Percentiles rank a stretch among this genome's conserved stretches.
Evolutionary conservation across 2,329 filamentous ascomycete genomes (phyloP).

Genomic region (Gaeumannomyces sp.): DNA sequence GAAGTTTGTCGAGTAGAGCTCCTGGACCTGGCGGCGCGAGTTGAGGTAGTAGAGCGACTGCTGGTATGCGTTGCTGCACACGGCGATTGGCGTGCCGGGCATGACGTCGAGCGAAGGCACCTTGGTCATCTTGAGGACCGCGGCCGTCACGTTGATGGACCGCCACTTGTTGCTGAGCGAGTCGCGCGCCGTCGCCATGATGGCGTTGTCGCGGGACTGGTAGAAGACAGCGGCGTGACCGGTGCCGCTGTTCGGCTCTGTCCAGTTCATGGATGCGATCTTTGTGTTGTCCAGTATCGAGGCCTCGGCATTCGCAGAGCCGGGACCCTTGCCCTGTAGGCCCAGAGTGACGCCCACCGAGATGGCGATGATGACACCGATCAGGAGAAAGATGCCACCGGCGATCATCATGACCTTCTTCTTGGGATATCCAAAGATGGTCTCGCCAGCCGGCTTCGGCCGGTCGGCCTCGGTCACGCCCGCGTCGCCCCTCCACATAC

Average conservation of each 20-base stretch:
- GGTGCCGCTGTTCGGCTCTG: background rate
- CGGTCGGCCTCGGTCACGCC: constrained; percentile 2
- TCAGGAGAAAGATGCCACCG: background rate
- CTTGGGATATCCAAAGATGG: constrained; percentile 1
- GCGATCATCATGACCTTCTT: background rate
- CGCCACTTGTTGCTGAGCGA: constrained; percentile 6
- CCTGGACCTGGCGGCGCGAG: constrained; percentile 6
- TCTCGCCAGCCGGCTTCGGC: background rate
- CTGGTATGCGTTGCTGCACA: background rate
- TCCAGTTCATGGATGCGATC: constrained; percentile 5
- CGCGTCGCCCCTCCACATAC: constrained; percentile 3
- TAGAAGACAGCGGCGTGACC: background rate
- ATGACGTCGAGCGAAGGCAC: background rate
- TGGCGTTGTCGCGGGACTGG: constrained; percentile 2
- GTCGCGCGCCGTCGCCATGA: constrained; percentile 1
- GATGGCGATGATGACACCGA: background rate
- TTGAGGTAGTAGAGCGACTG: constrained; percentile 7
- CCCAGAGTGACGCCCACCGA: background rate
- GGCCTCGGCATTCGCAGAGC: too few species aligned
- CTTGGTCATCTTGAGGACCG: background rate
- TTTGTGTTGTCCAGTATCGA: background rate
- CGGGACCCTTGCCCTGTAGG: background rate
- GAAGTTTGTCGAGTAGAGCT: background rate
- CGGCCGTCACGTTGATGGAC: background rate
- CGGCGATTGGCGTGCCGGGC: background rate